Conservation (phyloP, 106 monocot genomes). For the Acorus gramineus region DNA sequence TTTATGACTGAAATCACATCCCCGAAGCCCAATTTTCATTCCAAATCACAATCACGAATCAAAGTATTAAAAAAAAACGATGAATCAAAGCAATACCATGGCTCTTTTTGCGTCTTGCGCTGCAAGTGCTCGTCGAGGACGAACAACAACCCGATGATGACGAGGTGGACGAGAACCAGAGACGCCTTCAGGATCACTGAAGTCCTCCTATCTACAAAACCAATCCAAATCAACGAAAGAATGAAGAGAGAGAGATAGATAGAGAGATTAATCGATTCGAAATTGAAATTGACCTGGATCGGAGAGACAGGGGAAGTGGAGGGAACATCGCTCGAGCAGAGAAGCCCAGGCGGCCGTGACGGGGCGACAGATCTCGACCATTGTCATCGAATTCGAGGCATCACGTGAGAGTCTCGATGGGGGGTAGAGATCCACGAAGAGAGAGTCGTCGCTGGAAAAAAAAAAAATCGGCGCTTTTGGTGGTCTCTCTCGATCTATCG, state of each 20-base stretch:
- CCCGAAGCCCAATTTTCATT: not conserved
- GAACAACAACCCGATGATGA: conserved; percentile 42
- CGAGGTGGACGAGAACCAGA: conserved; percentile 43
- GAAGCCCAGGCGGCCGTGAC: not conserved
- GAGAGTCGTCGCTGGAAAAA: too few species aligned
- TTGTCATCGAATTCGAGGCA: not conserved
- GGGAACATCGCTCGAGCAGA: conserved; percentile 8
- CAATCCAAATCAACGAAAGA: not conserved
- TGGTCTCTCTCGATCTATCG: too few species aligned
- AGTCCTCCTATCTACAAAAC: conserved; percentile 36
- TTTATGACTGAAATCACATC: too few species aligned
- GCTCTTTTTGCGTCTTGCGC: conserved; percentile 18
- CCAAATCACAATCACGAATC: not conserved
- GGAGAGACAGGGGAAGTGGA: conserved; percentile 22
- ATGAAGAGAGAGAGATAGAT: not conserved
- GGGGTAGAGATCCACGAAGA: too few species aligned
- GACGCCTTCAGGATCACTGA: conserved; percentile 33
- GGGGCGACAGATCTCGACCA: not conserved
- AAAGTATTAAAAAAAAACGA: not conserved
- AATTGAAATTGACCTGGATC: conserved; percentile 16
- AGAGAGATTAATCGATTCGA: not conserved
- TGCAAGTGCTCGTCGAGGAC: conserved; percentile 42
- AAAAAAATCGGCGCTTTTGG: too few species aligned
- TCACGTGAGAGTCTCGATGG: too few species aligned
- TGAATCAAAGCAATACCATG: conserved; percentile 30